A percentile compares a stretch with the other conserved stretches of the same genome.
These are phyloP conservation scores for Onygena corvina DNA, from an alignment of 2,329 filamentous ascomycete genomes.

Conservation along the genomic window DNA sequence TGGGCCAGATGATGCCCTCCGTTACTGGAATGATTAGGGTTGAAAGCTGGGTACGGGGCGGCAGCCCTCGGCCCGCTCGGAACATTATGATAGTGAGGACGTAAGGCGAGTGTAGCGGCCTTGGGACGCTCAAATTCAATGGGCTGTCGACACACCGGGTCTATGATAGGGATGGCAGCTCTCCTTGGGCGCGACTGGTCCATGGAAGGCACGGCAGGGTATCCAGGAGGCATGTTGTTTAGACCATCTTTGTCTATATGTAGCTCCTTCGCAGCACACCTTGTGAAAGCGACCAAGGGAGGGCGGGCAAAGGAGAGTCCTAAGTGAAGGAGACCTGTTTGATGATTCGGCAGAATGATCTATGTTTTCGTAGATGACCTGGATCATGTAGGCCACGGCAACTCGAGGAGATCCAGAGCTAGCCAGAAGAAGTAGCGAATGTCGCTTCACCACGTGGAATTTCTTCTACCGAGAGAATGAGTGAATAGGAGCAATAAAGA, in stretches of 20 bases:
- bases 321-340: no score
- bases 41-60: not conserved
- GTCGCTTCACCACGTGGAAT: no score
- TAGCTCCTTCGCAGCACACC: no score
- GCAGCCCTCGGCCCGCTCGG: not conserved
- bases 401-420: no score
- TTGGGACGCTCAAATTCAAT: not conserved
- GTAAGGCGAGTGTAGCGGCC: not conserved
- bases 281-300: no score
- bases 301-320: no score
- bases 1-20: no score
- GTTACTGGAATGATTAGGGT: not conserved
- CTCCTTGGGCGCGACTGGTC: slow-evolving; percentile 5
- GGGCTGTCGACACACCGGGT: not conserved
- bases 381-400: no score
- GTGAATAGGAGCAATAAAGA: not conserved
- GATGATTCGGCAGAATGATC: no score
- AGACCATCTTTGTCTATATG: no score
- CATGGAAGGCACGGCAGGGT: not conserved
- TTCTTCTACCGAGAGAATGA: not conserved
- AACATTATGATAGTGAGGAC: not conserved
- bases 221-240: not conserved
- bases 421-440: no score
- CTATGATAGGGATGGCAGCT: slow-evolving; percentile 10
- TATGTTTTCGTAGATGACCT: no score